A percentile compares a stretch with the other conserved stretches of the same genome.
phyloP scores from a whole-genome alignment of 352 stramenopile genomes.

The Phytophthora tubulina region DNA sequence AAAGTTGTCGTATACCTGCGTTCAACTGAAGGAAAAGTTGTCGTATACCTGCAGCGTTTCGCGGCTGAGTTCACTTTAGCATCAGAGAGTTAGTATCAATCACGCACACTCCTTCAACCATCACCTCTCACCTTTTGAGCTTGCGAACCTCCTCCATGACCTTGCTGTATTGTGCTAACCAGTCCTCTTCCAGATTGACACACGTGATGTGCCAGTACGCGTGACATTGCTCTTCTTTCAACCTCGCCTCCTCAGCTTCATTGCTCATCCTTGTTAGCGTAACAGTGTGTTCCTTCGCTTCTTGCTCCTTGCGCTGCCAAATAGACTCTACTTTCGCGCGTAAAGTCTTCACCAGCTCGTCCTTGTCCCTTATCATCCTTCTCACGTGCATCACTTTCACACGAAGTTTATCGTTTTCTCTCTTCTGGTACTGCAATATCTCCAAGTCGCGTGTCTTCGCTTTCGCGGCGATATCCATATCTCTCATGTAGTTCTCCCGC shows the following conservation, averaged over 20 bases:
- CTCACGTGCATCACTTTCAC: conserved; percentile 3
- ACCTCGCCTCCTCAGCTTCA: background rate
- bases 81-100: background rate
- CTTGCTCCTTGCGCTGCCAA: conserved; percentile 5
- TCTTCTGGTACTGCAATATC: conserved; percentile 8
- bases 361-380: conserved; percentile 2
- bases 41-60: background rate
- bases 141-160: background rate
- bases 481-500: conserved; percentile 3
- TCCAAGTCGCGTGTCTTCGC: background rate
- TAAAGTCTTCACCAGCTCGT: conserved; percentile 10
- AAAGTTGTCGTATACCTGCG: no score
- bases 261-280: background rate
- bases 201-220: background rate
- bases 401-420: conserved; percentile 2
- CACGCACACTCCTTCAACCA: no score
- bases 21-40: no score
- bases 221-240: conserved; percentile 8
- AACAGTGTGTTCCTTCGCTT: conserved; percentile 8
- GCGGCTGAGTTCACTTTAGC: background rate
- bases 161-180: background rate
- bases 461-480: conserved; percentile 1
- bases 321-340: conserved; percentile 3
- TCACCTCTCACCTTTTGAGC: background rate
- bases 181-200: background rate